Evolutionary conservation across 192 early-diverging fungal genomes (phyloP).

Genomic region (Mortierella alpina): DNA sequence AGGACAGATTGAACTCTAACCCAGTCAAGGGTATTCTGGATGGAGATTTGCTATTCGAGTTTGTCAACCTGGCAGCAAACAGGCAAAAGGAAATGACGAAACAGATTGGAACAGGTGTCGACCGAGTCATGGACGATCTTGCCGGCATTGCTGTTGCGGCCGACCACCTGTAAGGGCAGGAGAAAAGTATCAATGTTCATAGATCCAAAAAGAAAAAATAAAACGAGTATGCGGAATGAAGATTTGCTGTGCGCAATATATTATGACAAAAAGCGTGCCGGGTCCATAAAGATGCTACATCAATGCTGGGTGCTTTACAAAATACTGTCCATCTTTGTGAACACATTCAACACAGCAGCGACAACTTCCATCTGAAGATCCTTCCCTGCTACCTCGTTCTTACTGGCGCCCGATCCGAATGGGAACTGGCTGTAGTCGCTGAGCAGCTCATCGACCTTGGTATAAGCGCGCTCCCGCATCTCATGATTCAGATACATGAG

Average conservation of each 20-base stretch:
- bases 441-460: constrained; percentile 90
- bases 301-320: constrained; percentile 44
- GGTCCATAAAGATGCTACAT: neutral
- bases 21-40: constrained; percentile 87
- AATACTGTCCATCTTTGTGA: constrained; percentile 91
- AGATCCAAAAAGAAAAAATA: neutral
- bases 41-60: constrained; percentile 83
- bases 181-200: neutral
- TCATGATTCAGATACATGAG: constrained; percentile 84
- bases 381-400: constrained; percentile 66
- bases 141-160: constrained; percentile 70
- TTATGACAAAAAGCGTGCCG: neutral
- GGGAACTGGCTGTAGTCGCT: constrained; percentile 86
- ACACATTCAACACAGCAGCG: constrained; percentile 85
- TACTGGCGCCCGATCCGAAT: constrained; percentile 67
- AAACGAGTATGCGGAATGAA: neutral
- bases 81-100: constrained; percentile 89
- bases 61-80: constrained; percentile 71
- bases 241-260: neutral
- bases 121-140: constrained; percentile 87
- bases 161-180: constrained; percentile 75
- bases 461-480: constrained; percentile 88
- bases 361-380: constrained; percentile 76
- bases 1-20: constrained; percentile 75
- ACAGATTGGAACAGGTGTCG: constrained; percentile 86